Evolutionary conservation across 108 stramenopile species (phyloP), one percentile per base, ranked within the genome.

Genomic region (Cyclotella kingstonii): DNA sequence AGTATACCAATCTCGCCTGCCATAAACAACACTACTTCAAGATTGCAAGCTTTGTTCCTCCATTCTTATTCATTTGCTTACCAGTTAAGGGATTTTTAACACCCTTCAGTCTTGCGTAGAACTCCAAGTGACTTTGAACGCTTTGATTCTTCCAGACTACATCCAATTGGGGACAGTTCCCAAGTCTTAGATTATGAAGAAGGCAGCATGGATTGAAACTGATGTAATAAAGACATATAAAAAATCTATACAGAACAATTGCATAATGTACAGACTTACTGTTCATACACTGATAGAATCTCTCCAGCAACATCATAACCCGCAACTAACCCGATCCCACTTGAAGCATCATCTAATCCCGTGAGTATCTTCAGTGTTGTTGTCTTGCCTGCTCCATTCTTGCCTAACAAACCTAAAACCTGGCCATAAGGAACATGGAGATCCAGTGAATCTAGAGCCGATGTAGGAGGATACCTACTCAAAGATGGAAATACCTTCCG

Each of bases 151-250:
- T 52, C 67, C 82, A 89, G 6, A 89, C 60, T 26, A 79, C 71
- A 61, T 93, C 91, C 53, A 84, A 83, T 54, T 89, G 90, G 2
- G 84, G 82, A 53, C 86, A 87, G 49, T 87, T 83, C 17, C 90
- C 90, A 39, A 91, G 71, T 2, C 48, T 49, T 26, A 49, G 8
- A 45, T n/a, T 15, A 15, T 45, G 5, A 15, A 45, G 17, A 36
- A 7, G 11, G 9, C 36, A 36, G 11, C 36, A 9, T 7, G 11
- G 36, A 36, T n/a, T n/a, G n/a, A n/a, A n/a, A n/a, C n/a, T n/a
- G n/a, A n/a, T n/a, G n/a, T n/a, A n/a, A n/a, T n/a, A n/a, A n/a
- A n/a, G n/a, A n/a, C n/a, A n/a, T n/a, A n/a, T n/a, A n/a, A n/a
- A n/a, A n/a, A n/a, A n/a, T n/a, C n/a, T n/a, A n/a, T n/a, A n/a